Conservation (phyloP, 805 yeast species). For the Barnettozyma sucrosica region DNA sequence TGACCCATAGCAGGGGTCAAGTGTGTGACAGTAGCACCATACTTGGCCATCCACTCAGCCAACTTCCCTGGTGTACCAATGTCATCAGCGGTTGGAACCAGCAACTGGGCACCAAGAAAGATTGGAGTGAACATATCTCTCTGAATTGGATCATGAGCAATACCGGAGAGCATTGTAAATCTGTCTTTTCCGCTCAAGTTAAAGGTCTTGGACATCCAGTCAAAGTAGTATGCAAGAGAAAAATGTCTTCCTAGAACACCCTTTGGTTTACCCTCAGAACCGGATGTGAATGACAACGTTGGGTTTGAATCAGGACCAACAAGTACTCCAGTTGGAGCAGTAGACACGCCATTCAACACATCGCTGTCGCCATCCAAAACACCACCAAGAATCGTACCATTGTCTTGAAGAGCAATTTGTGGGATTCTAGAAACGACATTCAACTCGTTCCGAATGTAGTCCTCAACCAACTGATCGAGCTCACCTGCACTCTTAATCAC, state of each 20-base stretch:
- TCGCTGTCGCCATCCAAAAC: slow-evolving; percentile 35
- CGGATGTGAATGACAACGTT: slow-evolving; percentile 92
- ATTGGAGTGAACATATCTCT: slow-evolving; percentile 98
- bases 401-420: slow-evolving; percentile 67
- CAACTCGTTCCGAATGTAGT: slow-evolving; percentile 69
- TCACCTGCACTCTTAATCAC: slow-evolving; percentile 88
- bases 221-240: slow-evolving; percentile 94
- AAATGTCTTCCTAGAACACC: slow-evolving; percentile 98
- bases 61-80: slow-evolving; percentile 97
- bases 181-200: slow-evolving; percentile 71
- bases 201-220: slow-evolving; percentile 94
- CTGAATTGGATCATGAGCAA: slow-evolving; percentile 99
- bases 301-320: slow-evolving; percentile 99
- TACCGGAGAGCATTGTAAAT: slow-evolving; percentile 97
- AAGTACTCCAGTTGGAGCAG: slow-evolving; percentile 71
- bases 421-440: slow-evolving; percentile 70
- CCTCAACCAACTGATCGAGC: slow-evolving; percentile 69
- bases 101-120: slow-evolving; percentile 87
- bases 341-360: slow-evolving; percentile 42
- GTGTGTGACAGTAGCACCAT: slow-evolving; percentile 93
- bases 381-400: slow-evolving; percentile 70
- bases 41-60: slow-evolving; percentile 94
- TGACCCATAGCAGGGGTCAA: slow-evolving; percentile 99
- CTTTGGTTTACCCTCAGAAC: slow-evolving; percentile 97
- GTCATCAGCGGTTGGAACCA: slow-evolving; percentile 94